Conservation (phyloP, 495 filamentous ascomycete species). For the Trichoderma asperelloides region DNA sequence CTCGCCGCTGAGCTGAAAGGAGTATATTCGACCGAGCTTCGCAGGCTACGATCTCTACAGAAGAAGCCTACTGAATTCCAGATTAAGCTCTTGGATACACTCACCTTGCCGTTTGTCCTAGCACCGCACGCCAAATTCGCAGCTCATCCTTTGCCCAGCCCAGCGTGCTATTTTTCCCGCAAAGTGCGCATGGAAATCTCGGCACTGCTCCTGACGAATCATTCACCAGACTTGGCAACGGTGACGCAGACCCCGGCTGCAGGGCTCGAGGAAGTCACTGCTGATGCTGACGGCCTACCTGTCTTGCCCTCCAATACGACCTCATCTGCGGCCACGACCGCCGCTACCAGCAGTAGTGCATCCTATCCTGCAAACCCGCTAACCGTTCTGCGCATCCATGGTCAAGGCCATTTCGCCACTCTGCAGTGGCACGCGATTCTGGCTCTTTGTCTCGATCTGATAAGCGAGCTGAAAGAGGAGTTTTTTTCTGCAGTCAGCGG, state of each 20-base stretch:
- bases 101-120: neutral
- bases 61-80: neutral
- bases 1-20: neutral
- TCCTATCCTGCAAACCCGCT: neutral
- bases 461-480: neutral
- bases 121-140: neutral
- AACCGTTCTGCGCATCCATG: neutral
- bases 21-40: neutral
- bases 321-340: neutral
- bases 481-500: neutral
- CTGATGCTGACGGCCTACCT: neutral
- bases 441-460: neutral
- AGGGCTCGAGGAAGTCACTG: neutral
- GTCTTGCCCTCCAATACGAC: neutral
- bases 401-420: neutral
- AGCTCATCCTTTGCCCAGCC: neutral
- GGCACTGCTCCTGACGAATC: neutral
- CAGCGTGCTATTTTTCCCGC: neutral
- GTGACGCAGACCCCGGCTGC: neutral
- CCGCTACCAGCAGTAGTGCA: neutral
- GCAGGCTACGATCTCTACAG: neutral
- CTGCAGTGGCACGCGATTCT: neutral
- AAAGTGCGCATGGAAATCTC: slow-evolving; percentile 2
- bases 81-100: neutral
- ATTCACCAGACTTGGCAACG: neutral